Conservation (phyloP, 495 filamentous ascomycete species). For the Xylaria telfairii region DNA sequence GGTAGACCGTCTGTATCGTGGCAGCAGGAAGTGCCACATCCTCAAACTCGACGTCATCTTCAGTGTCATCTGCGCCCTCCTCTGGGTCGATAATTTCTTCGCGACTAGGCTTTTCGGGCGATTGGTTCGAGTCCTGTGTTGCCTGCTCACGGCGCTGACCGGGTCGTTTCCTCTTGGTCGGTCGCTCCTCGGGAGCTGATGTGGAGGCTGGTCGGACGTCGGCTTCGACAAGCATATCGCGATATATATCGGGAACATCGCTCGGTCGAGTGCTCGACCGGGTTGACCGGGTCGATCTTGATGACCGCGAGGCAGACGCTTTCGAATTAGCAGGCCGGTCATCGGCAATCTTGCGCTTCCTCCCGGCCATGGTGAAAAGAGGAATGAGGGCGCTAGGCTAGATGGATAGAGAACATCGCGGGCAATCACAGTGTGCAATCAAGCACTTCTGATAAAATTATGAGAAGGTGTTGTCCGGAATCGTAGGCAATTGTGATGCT, state of each 20-base stretch:
- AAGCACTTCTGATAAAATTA: not conserved
- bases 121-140: conserved; percentile 15
- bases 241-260: conserved; percentile 63
- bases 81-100: conserved; percentile 20
- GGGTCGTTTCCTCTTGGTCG: conserved; percentile 49
- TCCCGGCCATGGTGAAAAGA: conserved; percentile 32
- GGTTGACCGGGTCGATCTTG: conserved; percentile 29
- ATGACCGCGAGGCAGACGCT: conserved; percentile 7
- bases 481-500: not conserved
- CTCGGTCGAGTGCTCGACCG: conserved; percentile 28
- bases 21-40: conserved; percentile 37
- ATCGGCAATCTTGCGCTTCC: conserved; percentile 32
- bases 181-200: conserved; percentile 35
- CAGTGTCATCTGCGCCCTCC: conserved; percentile 44
- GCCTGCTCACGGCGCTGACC: conserved; percentile 40
- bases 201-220: conserved; percentile 45
- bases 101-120: conserved; percentile 19
- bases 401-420: not conserved
- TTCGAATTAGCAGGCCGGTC: conserved; percentile 29
- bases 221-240: conserved; percentile 71
- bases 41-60: conserved; percentile 45
- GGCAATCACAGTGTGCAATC: not conserved
- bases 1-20: conserved; percentile 33
- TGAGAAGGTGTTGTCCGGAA: not conserved
- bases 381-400: not conserved